Evolutionary conservation across 805 yeast genomes (phyloP).

Genomic region (Lipomyces orientalis): DNA sequence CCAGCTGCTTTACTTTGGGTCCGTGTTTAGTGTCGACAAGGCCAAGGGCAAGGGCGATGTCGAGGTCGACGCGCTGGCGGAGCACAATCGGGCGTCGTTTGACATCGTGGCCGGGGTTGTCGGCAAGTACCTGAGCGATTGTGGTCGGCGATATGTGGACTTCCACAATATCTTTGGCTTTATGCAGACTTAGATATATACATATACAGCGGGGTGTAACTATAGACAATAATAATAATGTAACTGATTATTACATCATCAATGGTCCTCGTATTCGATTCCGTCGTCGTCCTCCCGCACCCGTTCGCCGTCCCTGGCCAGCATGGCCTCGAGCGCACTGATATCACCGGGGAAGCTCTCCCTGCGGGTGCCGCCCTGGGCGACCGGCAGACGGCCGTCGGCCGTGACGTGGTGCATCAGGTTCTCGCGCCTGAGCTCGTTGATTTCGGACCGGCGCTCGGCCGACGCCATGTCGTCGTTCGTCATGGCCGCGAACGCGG

Average conservation of each 20-base stretch:
- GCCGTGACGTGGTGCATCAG: conserved; percentile 10
- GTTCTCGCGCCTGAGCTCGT: conserved; percentile 15
- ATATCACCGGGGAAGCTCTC: conserved; percentile 1
- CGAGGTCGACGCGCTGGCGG: conserved; percentile 74
- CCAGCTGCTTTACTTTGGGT: conserved; percentile 78
- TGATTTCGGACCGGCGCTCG: neutral
- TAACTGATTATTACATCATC: no score
- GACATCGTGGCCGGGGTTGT: conserved; percentile 62
- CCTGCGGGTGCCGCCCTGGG: neutral
- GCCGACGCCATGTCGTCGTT: conserved; percentile 23
- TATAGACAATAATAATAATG: no score
- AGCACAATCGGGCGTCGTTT: conserved; percentile 74
- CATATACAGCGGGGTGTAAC: no score
- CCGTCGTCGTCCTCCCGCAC: conserved; percentile 7
- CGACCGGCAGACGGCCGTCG: conserved; percentile 8
- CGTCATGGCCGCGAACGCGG: conserved; percentile 23
- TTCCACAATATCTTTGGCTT: conserved; percentile 71
- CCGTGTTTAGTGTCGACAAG: conserved; percentile 81
- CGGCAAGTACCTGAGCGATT: conserved; percentile 72
- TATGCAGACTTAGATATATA: conserved; percentile 11
- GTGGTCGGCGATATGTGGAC: conserved; percentile 89
- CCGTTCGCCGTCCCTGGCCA: neutral
- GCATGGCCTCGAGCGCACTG: neutral
- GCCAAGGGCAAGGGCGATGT: conserved; percentile 54
- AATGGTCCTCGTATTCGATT: conserved; percentile 14